phyloP scores from a whole-genome alignment of 2,329 filamentous ascomycete genomes.

The Fusarium phyllophilum region DNA sequence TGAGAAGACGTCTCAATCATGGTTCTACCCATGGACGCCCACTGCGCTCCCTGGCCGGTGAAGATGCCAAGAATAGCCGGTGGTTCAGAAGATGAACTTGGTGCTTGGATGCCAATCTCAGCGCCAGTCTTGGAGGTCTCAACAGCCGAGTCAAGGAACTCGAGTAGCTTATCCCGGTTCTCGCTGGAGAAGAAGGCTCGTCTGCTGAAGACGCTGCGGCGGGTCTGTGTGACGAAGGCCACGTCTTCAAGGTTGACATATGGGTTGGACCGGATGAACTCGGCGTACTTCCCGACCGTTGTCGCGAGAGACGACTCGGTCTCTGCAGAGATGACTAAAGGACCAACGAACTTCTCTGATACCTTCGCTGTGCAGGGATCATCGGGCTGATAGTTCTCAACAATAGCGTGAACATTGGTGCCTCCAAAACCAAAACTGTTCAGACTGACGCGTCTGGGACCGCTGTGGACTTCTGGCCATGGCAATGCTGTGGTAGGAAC shows the following conservation, averaged over 20 bases:
- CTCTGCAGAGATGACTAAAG: background rate
- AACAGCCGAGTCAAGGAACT: background rate
- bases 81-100: background rate
- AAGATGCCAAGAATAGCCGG: background rate
- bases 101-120: background rate
- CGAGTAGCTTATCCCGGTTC: background rate
- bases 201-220: background rate
- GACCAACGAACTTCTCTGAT: background rate
- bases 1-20: background rate
- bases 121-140: background rate
- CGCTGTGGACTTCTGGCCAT: slow-evolving; percentile 11
- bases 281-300: background rate
- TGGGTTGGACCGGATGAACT: background rate
- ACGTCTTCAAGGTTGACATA: background rate
- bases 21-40: background rate
- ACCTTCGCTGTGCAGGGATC: accelerated
- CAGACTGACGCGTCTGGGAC: slow-evolving; percentile 22
- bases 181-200: background rate
- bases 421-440: slow-evolving; percentile 34
- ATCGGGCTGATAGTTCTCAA: slow-evolving; percentile 3
- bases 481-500: slow-evolving; percentile 19
- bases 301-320: background rate
- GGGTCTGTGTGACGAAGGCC: background rate
- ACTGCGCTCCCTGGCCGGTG: slow-evolving; percentile 2
- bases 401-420: slow-evolving; percentile 24